Evolutionary conservation across 208 protist genomes (phyloP), one percentile per base, ranked within the genome.

Genomic region (Wallacemonas sp.): DNA sequence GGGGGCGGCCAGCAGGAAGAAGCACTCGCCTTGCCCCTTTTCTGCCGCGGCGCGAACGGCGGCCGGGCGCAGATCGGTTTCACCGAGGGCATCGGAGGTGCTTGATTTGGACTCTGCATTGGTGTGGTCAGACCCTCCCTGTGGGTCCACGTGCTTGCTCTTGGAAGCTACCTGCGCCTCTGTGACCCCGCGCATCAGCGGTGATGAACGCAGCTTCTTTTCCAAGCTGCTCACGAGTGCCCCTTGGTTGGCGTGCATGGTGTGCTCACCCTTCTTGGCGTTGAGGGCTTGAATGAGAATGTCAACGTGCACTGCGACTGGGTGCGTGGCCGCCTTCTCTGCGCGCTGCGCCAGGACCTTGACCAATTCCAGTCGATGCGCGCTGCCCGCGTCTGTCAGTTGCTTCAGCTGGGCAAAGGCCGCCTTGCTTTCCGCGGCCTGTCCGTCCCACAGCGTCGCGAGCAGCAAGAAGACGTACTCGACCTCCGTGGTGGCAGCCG

Each of bases 271-370:
- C 36, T 83, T 85, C 67, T 92, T 95, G 1, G 84, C 81, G 46
- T 90, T 91, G 4, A 95, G 73, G 13, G 85, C 84, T 62, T 95
- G 89, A 24, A 95, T 42, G n/a, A 90, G 45, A 50, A 92, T 73
- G 27, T 90, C 78, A n/a, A 89, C 67, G 10, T 38, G 17, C 15
- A 37, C 26, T 2, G 8, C 19, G 26, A 27, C 0, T 22, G 30
- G 5, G 19, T 13, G 4, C 22, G 34, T 8, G 54, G 26, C 45
- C n/a, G 37, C 27, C 29, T 19, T 19, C 2, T 22, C 22, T 34
- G 17, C 68, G 41, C 37, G 19, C 24, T 50, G 29, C 36, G 32
- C 37, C n/a, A 58, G 15, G 13, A 15, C 22, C 6, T 44, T 3
- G 42, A 65, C 6, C 19, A 71, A 3, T 13, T 6, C 15, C 13